Evolutionary conservation across 1,284 basidiomycete species (phyloP), one percentile per base, ranked within the genome.

Genomic region (Microbotryum scabiosae): DNA sequence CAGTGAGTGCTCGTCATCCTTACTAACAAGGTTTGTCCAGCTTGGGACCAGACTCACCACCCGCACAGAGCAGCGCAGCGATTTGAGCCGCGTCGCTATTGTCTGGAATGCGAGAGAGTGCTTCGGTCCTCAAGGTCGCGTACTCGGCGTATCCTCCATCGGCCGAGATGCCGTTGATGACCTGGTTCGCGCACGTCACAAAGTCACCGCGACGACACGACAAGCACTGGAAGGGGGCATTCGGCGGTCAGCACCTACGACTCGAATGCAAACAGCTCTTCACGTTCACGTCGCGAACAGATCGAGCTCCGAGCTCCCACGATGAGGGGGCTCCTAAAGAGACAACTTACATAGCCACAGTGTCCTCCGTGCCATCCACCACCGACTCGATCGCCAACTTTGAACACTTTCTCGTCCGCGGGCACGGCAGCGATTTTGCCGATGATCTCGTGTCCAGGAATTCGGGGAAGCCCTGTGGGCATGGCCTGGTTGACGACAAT

Each of bases 31-130:
- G 16, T 41, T 41, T 41, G 16, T 41, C 36, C 12, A 18, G 36
- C 36, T 12, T 12, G 36, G 36, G 36, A 41, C 5, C 14, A 41
- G 16, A 41, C 36, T 41, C 16, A 41, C 36, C 55, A 44, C 77
- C 77, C 10, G 77, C 75, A 60, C 76, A 79, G 59, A 78, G 69
- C 4, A 79, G 66, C 18, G 78, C 78, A 7, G 76, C 78, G 23
- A 73, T 71, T 60, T 78, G 71, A n/a, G 72, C 75, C 2, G 75
- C 73, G 30, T 75, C 73, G 21, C 74, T 68, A 44, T 71, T 74
- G 36, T 62, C 67, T 8, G 75, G 77, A 46, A 76, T 66, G 51
- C 55, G 62, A 23, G 64, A 71, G 41, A 77, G 63, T 0, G 76
- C 76, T 41, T 78, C 75, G 20, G 73, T 66, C 8, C 73, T 61